Conservation (phyloP, 2,329 filamentous ascomycete genomes). For the Sarocladium brachiariae region DNA sequence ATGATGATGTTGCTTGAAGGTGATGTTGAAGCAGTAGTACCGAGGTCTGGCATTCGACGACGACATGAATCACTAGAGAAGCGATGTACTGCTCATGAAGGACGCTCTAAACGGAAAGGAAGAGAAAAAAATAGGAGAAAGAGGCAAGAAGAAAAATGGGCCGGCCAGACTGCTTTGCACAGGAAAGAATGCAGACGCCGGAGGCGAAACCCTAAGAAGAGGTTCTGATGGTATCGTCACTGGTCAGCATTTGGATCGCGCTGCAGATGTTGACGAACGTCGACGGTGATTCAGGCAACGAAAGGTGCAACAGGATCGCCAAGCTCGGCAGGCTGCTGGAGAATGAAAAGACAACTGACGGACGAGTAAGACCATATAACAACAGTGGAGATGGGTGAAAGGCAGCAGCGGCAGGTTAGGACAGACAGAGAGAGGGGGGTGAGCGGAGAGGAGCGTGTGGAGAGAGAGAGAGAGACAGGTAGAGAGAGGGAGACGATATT, state of each 20-base stretch:
- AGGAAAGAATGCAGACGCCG: not conserved
- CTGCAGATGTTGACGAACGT: too few relatives aligned
- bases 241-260: too few relatives aligned
- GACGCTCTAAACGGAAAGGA: too few relatives aligned
- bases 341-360: too few relatives aligned
- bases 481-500: not conserved
- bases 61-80: not conserved
- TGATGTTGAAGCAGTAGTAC: not conserved
- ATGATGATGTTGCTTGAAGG: not conserved
- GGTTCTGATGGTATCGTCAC: too few relatives aligned
- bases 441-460: not conserved
- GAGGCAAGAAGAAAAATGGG: not conserved
- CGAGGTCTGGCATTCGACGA: not conserved
- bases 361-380: not conserved
- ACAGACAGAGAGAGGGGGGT: not conserved
- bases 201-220: too few relatives aligned
- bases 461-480: not conserved
- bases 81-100: not conserved
- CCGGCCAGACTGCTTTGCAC: not conserved
- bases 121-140: not conserved
- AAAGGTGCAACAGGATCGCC: too few relatives aligned
- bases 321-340: too few relatives aligned
- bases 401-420: not conserved
- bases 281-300: too few relatives aligned
- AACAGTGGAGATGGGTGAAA: conserved; percentile 1